Conservation (phyloP, 345 rosid genomes). For the Trapa bicornis region DNA sequence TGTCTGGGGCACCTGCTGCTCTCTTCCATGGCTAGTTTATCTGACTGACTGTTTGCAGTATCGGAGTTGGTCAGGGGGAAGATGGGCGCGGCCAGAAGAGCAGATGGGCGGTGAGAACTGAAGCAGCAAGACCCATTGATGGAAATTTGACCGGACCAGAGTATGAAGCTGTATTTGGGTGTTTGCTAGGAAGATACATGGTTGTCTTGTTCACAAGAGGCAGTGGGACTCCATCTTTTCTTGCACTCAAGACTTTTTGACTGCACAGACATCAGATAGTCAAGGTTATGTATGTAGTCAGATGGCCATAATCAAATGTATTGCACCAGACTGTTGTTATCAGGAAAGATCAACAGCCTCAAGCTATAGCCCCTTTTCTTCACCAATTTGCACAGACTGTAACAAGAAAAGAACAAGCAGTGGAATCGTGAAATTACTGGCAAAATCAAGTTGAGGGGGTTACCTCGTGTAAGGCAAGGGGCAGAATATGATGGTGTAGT, state of each 20-base stretch:
- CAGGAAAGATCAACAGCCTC: neutral
- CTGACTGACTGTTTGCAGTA: constrained; percentile 24
- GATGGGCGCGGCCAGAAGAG: constrained; percentile 13
- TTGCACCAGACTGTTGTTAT: neutral
- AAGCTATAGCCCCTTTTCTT: too few species aligned
- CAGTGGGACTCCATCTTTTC: constrained; percentile 60
- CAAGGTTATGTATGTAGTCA: neutral
- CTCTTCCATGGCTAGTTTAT: constrained; percentile 3
- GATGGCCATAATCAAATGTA: neutral
- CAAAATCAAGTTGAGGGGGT: neutral
- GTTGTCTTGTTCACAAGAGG: constrained; percentile 77
- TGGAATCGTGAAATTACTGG: neutral
- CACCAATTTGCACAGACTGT: too few species aligned
- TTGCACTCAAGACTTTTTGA: constrained; percentile 47
- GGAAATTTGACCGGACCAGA: constrained; percentile 25
- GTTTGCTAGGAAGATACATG: constrained; percentile 37
- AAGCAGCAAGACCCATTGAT: constrained; percentile 13
- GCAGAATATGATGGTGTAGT: constrained; percentile 64
- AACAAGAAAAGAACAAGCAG: neutral
- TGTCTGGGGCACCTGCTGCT: neutral
- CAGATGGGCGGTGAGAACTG: constrained; percentile 14
- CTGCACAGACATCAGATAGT: constrained; percentile 27
- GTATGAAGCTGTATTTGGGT: constrained; percentile 18
- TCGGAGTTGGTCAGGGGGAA: constrained; percentile 21
- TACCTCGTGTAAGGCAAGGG: constrained; percentile 84